Percentiles rank a stretch among this genome's conserved stretches.
These are phyloP conservation scores for Gossypium mustelinum DNA, from an alignment of 345 rosid genomes.

Conservation along the genomic window DNA sequence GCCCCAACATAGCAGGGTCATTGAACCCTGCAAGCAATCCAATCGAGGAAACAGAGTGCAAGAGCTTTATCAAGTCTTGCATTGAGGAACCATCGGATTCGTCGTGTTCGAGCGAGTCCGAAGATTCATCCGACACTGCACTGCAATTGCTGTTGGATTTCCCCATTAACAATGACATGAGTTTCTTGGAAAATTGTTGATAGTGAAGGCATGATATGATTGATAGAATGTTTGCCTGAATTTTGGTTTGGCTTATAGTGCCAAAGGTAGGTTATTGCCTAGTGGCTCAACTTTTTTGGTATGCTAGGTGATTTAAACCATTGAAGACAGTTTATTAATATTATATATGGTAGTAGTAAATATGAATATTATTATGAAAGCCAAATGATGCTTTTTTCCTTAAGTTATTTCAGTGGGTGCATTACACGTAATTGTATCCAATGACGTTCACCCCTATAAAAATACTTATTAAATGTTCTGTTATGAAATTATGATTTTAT, in stretches of 20 bases:
- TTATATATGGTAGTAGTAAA: neutral
- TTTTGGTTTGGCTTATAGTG: too few relatives aligned
- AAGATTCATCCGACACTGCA: slow-evolving; percentile 74
- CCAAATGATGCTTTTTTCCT: too few relatives aligned
- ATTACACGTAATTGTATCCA: too few relatives aligned
- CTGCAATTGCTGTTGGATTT: slow-evolving; percentile 77
- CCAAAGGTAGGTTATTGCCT: too few relatives aligned
- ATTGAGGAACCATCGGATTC: slow-evolving; percentile 36
- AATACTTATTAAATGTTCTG: too few relatives aligned
- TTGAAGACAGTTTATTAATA: neutral
- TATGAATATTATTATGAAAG: neutral
- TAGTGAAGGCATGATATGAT: slow-evolving; percentile 1
- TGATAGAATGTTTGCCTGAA: too few relatives aligned
- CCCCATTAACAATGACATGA: slow-evolving; percentile 91
- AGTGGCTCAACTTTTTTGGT: too few relatives aligned
- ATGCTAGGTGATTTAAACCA: neutral
- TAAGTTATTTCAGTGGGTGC: too few relatives aligned
- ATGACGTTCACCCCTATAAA: too few relatives aligned
- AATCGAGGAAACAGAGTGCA: slow-evolving; percentile 36
- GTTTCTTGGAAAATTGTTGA: slow-evolving; percentile 60
- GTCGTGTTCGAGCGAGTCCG: slow-evolving; percentile 47
- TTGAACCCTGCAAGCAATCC: slow-evolving; percentile 30
- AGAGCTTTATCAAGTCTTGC: slow-evolving; percentile 41
- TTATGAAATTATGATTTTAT: accelerated
- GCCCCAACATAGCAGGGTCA: slow-evolving; percentile 27